Evolutionary conservation across 257 asterid genomes (phyloP), one percentile per base, ranked within the genome.

Genomic region (Thymus mandschuricus): DNA sequence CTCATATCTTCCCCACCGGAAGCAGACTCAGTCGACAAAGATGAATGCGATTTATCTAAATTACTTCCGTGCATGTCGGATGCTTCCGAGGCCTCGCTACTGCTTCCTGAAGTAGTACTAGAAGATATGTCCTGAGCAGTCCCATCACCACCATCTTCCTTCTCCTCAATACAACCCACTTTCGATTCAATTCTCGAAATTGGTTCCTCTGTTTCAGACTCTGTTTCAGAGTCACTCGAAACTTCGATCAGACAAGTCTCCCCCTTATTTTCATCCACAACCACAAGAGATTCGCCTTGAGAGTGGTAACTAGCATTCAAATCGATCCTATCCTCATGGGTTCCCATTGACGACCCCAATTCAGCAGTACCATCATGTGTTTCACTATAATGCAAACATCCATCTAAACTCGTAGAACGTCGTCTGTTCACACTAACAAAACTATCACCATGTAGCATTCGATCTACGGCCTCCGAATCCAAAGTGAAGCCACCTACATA

Each of bases 11-110:
- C 81, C 46, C 40, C 44, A 11, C 66, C 75, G 21, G 77, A 31
- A 45, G 82, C 74, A 68, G 70, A 57, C 63, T 79, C 77, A 35
- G 64, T 38, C 3, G 77, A 68, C 56, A 35, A 71, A 75, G 61
- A 56, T 48, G 8, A 65, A 40, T 79, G 84, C 48, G 43, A 54
- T 28, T 78, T 63, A 70, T 79, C 80, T 21, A 70, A 56, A 59
- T 70, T 73, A 75, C 61, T 46, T 21, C 51, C 82, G 21, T 52
- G 69, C 76, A 70, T 56, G 34, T 74, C 84, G 48, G 81, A 67
- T 10, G 11, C 64, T 64, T 46, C 83, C 41, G 48, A 86, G 76
- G 78, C 70, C 71, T 69, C 55, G 0, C 7, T 31, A 38, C 48
- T 34, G 46, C 64, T 38, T n/a, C 11, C 28, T 13, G 30, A 64